A percentile compares a stretch with the other conserved stretches of the same genome.
phyloP scores from a whole-genome alignment of 169 alveolate genomes.

The Plasmodium blacklocki region DNA sequence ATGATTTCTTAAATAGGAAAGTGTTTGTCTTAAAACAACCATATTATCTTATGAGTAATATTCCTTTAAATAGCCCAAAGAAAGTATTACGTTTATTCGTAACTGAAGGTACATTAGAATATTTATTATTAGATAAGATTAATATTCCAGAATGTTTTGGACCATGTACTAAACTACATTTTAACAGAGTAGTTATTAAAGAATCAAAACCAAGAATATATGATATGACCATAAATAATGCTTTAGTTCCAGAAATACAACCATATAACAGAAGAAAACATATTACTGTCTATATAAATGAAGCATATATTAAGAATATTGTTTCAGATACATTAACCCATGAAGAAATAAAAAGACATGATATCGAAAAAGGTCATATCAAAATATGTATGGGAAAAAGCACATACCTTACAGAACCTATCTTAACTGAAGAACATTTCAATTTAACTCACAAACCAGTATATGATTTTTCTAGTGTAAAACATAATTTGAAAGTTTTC shows the following conservation, averaged over 20 bases:
- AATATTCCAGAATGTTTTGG: slow-evolving; percentile 64
- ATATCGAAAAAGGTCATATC: slow-evolving; percentile 3
- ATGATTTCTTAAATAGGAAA: slow-evolving; percentile 13
- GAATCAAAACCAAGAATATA: neutral
- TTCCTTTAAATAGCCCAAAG: neutral
- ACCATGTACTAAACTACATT: slow-evolving; percentile 17
- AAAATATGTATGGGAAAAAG: slow-evolving; percentile 37
- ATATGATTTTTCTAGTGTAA: neutral
- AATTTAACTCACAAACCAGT: slow-evolving; percentile 33
- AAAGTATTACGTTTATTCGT: slow-evolving; percentile 22
- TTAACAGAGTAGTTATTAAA: slow-evolving; percentile 19
- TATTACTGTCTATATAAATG: slow-evolving; percentile 16
- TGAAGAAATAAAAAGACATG: slow-evolving; percentile 15
- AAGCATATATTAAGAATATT: slow-evolving; percentile 17
- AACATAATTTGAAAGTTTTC: slow-evolving; percentile 32
- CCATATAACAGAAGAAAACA: slow-evolving; percentile 7
- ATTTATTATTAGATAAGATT: slow-evolving; percentile 35
- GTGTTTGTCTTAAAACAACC: slow-evolving; percentile 64
- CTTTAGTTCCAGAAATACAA: slow-evolving; percentile 11
- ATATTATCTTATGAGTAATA: slow-evolving; percentile 38
- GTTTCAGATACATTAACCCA: slow-evolving; percentile 4
- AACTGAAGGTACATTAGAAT: slow-evolving; percentile 31
- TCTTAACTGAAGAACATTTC: slow-evolving; percentile 35
- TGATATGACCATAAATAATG: slow-evolving; percentile 10
- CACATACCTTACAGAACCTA: slow-evolving; percentile 10